phyloP scores from a whole-genome alignment of 2,329 filamentous ascomycete genomes.

The Dryadomyces quercivorus region DNA sequence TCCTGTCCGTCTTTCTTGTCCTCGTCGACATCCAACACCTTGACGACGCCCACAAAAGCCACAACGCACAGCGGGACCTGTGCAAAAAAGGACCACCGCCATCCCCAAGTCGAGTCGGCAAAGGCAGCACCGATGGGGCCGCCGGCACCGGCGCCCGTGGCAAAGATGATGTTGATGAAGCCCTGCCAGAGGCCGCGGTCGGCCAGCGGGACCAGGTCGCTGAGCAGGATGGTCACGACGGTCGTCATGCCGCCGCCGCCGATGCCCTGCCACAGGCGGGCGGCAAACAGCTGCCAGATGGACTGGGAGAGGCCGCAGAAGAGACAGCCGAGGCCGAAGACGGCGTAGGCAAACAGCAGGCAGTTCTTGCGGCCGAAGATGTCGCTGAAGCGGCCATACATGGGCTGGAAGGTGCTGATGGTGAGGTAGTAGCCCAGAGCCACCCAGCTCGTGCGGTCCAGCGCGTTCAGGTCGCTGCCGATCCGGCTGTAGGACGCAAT shows the following conservation, averaged over 20 bases:
- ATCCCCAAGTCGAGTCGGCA: neutral
- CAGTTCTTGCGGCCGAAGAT: slow-evolving; percentile 58
- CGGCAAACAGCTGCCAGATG: slow-evolving; percentile 2
- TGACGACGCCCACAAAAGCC: neutral
- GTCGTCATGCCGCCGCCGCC: slow-evolving; percentile 67
- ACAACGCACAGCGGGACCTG: neutral
- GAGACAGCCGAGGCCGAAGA: slow-evolving; percentile 7
- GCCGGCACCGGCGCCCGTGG: slow-evolving; percentile 51
- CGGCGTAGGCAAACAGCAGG: slow-evolving; percentile 43
- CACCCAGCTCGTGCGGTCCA: slow-evolving; percentile 67
- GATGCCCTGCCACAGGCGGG: slow-evolving; percentile 38
- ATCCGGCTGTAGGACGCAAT: slow-evolving; percentile 67
- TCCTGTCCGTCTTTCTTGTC: too few relatives aligned
- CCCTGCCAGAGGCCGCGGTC: slow-evolving; percentile 65
- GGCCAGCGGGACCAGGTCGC: slow-evolving; percentile 56
- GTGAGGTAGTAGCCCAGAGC: slow-evolving; percentile 57
- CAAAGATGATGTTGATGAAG: slow-evolving; percentile 58
- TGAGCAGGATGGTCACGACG: slow-evolving; percentile 55
- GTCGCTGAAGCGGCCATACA: slow-evolving; percentile 33
- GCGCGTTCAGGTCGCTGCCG: slow-evolving; percentile 59
- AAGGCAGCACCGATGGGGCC: slow-evolving; percentile 51
- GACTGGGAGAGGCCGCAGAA: neutral
- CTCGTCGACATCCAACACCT: neutral
- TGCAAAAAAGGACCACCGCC: neutral
- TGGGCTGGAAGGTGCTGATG: slow-evolving; percentile 59